A percentile compares a stretch with the other conserved stretches of the same genome.
Evolutionary conservation across 2,329 filamentous ascomycete species (phyloP).

Genomic region (Huntiella abstrusa): DNA sequence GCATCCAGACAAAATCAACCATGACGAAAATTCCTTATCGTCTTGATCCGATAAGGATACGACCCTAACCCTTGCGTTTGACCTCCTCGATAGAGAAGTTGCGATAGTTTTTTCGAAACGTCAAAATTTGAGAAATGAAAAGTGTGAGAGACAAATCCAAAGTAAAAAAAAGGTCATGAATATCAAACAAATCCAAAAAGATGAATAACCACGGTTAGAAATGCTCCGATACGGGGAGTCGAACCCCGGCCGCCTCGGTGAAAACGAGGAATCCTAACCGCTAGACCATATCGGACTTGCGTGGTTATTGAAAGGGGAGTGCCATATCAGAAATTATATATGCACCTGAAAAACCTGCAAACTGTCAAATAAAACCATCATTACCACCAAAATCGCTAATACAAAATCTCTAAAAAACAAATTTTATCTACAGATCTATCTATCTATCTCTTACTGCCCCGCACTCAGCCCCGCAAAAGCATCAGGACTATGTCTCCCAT

Average conservation of each 20-base stretch:
- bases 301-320: not conserved
- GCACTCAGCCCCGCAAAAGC: conserved; percentile 61
- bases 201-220: not conserved
- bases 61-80: too few species aligned
- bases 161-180: not conserved
- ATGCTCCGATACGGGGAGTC: conserved; percentile 11
- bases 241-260: conserved; percentile 3
- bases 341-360: not conserved
- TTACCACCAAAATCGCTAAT: not conserved
- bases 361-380: not conserved
- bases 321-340: not conserved
- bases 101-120: too few species aligned
- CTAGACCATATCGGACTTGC: not conserved
- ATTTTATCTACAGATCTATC: too few species aligned
- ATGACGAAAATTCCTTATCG: too few species aligned
- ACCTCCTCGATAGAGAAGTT: too few species aligned
- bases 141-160: not conserved
- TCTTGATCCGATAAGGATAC: too few species aligned
- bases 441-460: conserved; percentile 20
- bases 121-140: not conserved
- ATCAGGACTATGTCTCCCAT: conserved; percentile 60
- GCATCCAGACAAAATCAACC: too few species aligned
- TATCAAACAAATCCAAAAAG: not conserved
- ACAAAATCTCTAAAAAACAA: not conserved
- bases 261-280: too few species aligned